Evolutionary conservation across 78 protist genomes (phyloP), one percentile per base, ranked within the genome.

Genomic region (Dictyostelium capitatum): DNA sequence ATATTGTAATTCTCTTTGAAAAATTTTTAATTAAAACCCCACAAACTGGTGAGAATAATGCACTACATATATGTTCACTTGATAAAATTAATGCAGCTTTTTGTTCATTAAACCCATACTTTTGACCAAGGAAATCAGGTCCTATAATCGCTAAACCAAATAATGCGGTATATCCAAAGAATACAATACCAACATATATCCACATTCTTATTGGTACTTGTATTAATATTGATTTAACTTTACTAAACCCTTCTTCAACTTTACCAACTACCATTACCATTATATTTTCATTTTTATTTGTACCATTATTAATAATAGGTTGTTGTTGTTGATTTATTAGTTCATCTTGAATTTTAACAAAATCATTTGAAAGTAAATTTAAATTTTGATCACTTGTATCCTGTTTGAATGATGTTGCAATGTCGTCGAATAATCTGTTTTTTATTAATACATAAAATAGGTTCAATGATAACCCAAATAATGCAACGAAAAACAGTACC

Each of bases 91-190:
- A 46, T 2, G 92, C 80, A 25, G 92, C 92, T n/a, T 4, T 30
- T 17, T 77, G 82, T 75, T 85, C 92, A 28, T 75, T n/a, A 37
- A 28, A 72, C 6, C 92, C 92, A 75, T 75, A 85, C 20, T 85
- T 85, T 43, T 41, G 20, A 23, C 51, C 62, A 12, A 85, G 59
- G 9, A 85, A 74, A 75, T 75, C 83, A 0, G 92, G 92, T 25
- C 92, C 92, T 25, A 85, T 85, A 28, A 85, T 85, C 0, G 92
- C 92, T 14, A 85, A 59, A 0, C 83, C 92, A 75, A 73, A 85
- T 65, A 85, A 73, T 47, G 80, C 56, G 0, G 62, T 85, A 62
- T 85, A 85, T 8, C 92, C 92, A 85, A 85, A 85, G 25, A 85
- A 85, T 46, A 85, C 92, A 47, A 85, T 85, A 14, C 82, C 82